phyloP scores from a whole-genome alignment of 1,284 basidiomycete species.

The Thelephora terrestris region DNA sequence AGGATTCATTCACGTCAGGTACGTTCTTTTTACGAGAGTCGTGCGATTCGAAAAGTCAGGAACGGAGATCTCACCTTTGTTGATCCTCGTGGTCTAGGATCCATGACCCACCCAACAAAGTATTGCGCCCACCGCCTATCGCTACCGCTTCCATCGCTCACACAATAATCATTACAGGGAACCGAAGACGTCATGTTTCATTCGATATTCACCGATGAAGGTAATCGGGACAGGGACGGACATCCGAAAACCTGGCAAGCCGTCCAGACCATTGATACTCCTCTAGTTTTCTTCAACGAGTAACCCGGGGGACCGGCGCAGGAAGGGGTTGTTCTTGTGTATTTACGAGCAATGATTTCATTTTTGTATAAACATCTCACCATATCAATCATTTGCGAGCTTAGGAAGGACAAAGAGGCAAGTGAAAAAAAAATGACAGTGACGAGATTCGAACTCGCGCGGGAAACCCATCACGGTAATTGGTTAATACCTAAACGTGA shows the following conservation, averaged over 20 bases:
- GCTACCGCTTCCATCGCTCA: conserved; percentile 7
- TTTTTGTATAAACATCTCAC: background rate
- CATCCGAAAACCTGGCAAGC: conserved; percentile 51
- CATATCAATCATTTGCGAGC: background rate
- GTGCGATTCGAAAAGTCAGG: background rate
- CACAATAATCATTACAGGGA: conserved; percentile 33
- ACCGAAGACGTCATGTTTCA: conserved; percentile 58
- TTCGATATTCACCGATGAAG: conserved; percentile 61
- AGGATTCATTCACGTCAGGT: conserved; percentile 69
- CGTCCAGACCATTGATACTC: conserved; percentile 46
- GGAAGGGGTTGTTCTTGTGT: background rate
- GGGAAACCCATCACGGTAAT: conserved; percentile 46
- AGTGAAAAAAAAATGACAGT: conserved; percentile 37
- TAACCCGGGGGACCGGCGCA: conserved; percentile 21
- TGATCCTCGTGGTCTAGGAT: conserved; percentile 29
- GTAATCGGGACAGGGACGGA: conserved; percentile 38
- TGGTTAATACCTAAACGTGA: conserved; percentile 38
- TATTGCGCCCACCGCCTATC: conserved; percentile 20
- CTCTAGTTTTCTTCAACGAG: conserved; percentile 68
- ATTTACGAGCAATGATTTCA: too few relatives aligned
- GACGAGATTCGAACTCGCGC: conserved; percentile 57
- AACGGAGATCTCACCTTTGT: conserved; percentile 6
- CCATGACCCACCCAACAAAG: conserved; percentile 66
- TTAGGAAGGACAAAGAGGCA: background rate
- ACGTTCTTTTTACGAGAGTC: conserved; percentile 12